Evolutionary conservation across 2,329 filamentous ascomycete genomes (phyloP).

Genomic region (Macrophomina phaseolina): DNA sequence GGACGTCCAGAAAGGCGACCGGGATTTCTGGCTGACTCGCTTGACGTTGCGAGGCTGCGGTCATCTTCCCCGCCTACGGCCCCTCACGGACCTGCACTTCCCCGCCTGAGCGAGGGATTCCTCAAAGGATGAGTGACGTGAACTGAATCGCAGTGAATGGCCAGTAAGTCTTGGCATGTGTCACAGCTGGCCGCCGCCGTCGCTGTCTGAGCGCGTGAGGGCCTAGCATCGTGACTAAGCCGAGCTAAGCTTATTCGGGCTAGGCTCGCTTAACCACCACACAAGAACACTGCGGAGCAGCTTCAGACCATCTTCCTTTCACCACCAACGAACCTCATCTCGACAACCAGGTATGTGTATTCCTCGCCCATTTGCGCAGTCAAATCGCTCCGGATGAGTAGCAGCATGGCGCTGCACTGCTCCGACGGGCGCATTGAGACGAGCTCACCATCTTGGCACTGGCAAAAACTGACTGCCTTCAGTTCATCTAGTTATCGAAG

Average conservation of each 20-base stretch:
- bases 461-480: conserved; percentile 3
- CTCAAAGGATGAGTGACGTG: conserved; percentile 1
- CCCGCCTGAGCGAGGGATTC: conserved; percentile 3
- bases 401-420: conserved; percentile 23
- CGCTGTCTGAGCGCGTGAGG: not conserved
- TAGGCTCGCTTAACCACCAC: conserved; percentile 28
- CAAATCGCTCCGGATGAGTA: conserved; percentile 24
- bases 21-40: not conserved
- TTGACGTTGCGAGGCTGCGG: not conserved
- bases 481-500: conserved; percentile 51
- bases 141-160: not conserved
- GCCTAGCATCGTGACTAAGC: conserved; percentile 16
- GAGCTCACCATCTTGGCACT: conserved; percentile 26
- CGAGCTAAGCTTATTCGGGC: not conserved
- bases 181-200: conserved; percentile 4
- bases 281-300: conserved; percentile 23
- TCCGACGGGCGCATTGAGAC: conserved; percentile 28
- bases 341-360: conserved; percentile 48
- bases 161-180: conserved; percentile 16
- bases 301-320: conserved; percentile 33
- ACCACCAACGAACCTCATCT: conserved; percentile 50
- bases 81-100: not conserved
- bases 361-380: not conserved
- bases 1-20: conserved; percentile 20
- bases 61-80: conserved; percentile 16